Evolutionary conservation across 129 eudicot genomes (phyloP).

Genomic region (Flaveria brownii): DNA sequence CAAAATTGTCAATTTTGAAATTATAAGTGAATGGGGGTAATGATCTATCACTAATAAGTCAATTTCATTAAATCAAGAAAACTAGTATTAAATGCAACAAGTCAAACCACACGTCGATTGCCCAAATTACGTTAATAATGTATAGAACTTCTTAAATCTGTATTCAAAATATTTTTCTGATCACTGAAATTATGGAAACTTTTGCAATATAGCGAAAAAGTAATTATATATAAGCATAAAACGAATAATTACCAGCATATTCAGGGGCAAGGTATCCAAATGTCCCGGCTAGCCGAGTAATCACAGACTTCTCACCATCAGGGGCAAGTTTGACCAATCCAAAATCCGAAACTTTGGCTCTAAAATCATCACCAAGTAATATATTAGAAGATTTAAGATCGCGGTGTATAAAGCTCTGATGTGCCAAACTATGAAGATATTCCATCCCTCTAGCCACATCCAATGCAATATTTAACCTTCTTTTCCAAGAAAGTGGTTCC

Average conservation of each 20-base stretch:
- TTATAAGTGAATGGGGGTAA: neutral
- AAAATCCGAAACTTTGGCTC: constrained; percentile 94
- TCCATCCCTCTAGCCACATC: constrained; percentile 99
- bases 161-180: neutral
- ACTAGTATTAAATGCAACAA: neutral
- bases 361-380: constrained; percentile 88
- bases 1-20: neutral
- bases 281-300: constrained; percentile 89
- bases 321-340: constrained; percentile 98
- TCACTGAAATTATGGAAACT: neutral
- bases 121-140: neutral
- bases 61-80: neutral
- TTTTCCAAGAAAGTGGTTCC: constrained; percentile 96
- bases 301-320: constrained; percentile 79
- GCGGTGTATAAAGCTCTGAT: constrained; percentile 90
- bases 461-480: constrained; percentile 85
- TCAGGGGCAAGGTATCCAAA: constrained; percentile 98
- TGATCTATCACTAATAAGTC: neutral
- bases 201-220: neutral
- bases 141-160: neutral
- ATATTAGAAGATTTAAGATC: constrained; percentile 95
- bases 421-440: constrained; percentile 85
- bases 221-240: neutral
- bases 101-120: neutral
- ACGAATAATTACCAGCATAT: constrained; percentile 81